Base-by-base conservation (phyloP, 78 protist species). In the Trichosphaerium sp. region DNA sequence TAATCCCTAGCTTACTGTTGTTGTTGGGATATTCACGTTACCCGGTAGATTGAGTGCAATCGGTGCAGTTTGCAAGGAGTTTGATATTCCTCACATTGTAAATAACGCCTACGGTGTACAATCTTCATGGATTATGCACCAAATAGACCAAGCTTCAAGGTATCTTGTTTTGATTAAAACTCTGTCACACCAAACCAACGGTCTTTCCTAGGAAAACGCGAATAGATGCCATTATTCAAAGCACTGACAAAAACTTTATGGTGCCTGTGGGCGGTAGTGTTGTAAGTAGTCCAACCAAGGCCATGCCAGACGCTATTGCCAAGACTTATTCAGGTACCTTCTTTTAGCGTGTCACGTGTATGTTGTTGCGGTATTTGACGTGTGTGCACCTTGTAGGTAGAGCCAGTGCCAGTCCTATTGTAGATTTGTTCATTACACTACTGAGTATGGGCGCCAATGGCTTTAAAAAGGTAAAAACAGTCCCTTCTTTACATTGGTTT, bases 261-360 rank as follows among this genome's bases (percentile, higher is more conserved):
- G 99, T 96, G 3, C 99, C 99, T 8, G 98, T 96, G n/a, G 99
- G 99, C 0, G 99, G 99, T 2, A 78, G 96, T 3, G 56, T 94
- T 28, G 57, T 92, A 1, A 67, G 90, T 0, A 39, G 87, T 8
- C 72, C 84, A 26, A 43, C 59, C 35, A 25, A 18, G 28, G 80
- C 42, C 1, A 38, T 73, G 11, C 68, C 90, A 1, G 78, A 71
- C 0, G 49, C 26, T 1, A 74, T 90, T 8, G 12, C 71, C 3
- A 40, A 64, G 34, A 44, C 57, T 26, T 84, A 78, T 41, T 67
- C 79, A 3, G 79, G 85, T 35, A 39, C 10, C 11, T 54, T 41
- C 41, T 31, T 1, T 10, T 34, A 4, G 71, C 32, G 56, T 3
- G 29, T 68, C 7, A 21, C 2, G 1, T 8, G 34, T 41, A 11